Base-by-base conservation (phyloP, 2,329 filamentous ascomycete species). In the Aspergillus melleus region DNA sequence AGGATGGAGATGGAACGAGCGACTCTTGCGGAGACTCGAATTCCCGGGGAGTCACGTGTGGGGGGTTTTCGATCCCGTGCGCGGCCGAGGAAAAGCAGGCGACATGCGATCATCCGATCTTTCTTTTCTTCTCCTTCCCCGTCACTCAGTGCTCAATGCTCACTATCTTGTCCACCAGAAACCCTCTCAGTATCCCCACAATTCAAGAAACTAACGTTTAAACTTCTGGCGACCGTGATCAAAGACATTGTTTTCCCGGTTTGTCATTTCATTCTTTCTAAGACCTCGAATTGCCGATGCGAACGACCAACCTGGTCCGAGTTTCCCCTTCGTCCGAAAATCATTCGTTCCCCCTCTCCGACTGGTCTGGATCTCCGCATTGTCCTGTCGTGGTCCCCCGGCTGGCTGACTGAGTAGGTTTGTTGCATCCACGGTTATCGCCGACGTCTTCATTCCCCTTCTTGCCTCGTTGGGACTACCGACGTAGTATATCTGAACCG, bases 321-420 rank as follows among this genome's bases (percentile, higher is more conserved):
- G 66, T 69, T 60, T 68, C 68, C 69, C 70, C 64, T 68, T 71
- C 63, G 64, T 64, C 70, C 70, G 70, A 70, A 61, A 64, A 62
- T 64, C 53, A 62, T 60, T 64, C 56, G 49, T 57, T 65, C 64
- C 63, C 66, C 61, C 60, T 66, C 55, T 58, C 52, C 47, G 58
- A 57, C 30, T 26, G 49, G 39, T 47, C 42, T 46, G 53, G 61
- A 60, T 55, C 49, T 50, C 39, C 39, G 44, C 42, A 46, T 19
- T 14, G n/a, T 14, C 39, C 12, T 14, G n/a, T 42, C 39, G 32
- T 52, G 26, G 26, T 29, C 32, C 12, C 32, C 5, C 14, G 32
- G 11, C 32, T 6, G 11, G 32, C 32, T 32, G 36, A 14, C 29
- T 20, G 14, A 26, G 36, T n/a, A n/a, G 16, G 36, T 16, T 42